phyloP scores from a whole-genome alignment of 208 protist genomes.

The Angomonas desouzai region DNA sequence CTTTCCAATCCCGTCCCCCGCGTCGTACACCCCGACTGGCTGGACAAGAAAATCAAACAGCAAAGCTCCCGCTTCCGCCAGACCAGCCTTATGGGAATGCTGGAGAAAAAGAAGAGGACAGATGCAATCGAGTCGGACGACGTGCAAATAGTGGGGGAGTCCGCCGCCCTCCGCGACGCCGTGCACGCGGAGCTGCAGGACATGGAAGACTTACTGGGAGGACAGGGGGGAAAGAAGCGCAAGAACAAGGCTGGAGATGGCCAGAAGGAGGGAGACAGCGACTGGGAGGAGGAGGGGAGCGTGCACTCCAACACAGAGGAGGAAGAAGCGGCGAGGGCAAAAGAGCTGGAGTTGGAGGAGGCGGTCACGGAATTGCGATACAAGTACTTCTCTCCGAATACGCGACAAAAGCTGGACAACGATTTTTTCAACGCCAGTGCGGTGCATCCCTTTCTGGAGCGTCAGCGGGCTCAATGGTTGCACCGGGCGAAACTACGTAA shows the following conservation, averaged over 20 bases:
- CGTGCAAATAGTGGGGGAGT: background rate
- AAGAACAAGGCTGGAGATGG: conserved; percentile 1
- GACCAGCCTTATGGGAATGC: conserved; percentile 55
- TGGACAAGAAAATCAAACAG: conserved; percentile 89
- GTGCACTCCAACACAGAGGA: conserved; percentile 46
- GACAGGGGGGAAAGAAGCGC: background rate
- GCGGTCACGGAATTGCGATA: conserved; percentile 35
- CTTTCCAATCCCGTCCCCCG: conserved; percentile 97
- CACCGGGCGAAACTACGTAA: conserved; percentile 74
- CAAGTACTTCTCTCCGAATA: conserved; percentile 72
- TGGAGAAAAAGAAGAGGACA: conserved; percentile 22
- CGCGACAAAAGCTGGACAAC: conserved; percentile 45
- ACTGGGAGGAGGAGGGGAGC: conserved; percentile 22
- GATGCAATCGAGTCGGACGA: background rate
- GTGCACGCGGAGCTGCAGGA: conserved; percentile 22
- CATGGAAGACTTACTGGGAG: conserved; percentile 53
- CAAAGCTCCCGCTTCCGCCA: conserved; percentile 78
- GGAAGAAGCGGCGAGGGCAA: conserved; percentile 41
- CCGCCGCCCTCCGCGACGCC: background rate
- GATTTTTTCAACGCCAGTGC: conserved; percentile 61
- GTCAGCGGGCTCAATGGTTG: conserved; percentile 56
- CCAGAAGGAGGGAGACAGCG: conserved; percentile 15
- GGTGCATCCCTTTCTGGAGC: conserved; percentile 42
- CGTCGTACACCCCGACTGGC: conserved; percentile 97
- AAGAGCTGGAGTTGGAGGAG: conserved; percentile 40